phyloP scores from a whole-genome alignment of 768 basidiomycete genomes.

The Infundibulicybe gibba region DNA sequence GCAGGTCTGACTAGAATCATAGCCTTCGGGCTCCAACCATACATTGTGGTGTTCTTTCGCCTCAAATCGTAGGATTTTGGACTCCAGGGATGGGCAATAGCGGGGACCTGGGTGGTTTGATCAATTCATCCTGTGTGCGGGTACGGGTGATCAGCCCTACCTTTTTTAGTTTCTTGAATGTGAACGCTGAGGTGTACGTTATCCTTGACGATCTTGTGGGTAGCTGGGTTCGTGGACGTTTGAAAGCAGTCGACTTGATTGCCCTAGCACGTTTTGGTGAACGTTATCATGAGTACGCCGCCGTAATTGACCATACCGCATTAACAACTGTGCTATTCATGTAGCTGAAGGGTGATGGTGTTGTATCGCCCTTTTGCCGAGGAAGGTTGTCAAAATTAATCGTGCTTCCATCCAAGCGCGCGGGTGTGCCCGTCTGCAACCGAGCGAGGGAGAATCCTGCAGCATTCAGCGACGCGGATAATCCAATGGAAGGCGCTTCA shows the following conservation, averaged over 20 bases:
- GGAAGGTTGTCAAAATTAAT: conserved; percentile 66
- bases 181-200: conserved; percentile 80
- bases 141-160: conserved; percentile 29
- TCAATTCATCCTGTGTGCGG: not conserved
- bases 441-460: conserved; percentile 84
- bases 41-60: conserved; percentile 68
- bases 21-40: conserved; percentile 93
- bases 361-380: conserved; percentile 62
- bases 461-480: conserved; percentile 68
- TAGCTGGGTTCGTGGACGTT: conserved; percentile 68
- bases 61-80: conserved; percentile 79
- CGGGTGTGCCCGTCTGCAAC: conserved; percentile 85
- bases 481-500: conserved; percentile 67
- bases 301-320: conserved; percentile 40
- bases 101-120: conserved; percentile 58
- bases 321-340: conserved; percentile 67
- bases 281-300: not conserved
- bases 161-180: conserved; percentile 87
- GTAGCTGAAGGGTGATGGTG: conserved; percentile 75
- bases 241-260: conserved; percentile 73
- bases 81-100: conserved; percentile 89
- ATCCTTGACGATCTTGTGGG: conserved; percentile 72
- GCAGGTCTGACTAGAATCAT: conserved; percentile 62
- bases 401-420: conserved; percentile 64
- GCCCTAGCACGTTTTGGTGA: conserved; percentile 34